These are phyloP conservation scores for Fistulifera pelliculosa DNA, from an alignment of 108 stramenopile genomes.

Conservation along the genomic window DNA sequence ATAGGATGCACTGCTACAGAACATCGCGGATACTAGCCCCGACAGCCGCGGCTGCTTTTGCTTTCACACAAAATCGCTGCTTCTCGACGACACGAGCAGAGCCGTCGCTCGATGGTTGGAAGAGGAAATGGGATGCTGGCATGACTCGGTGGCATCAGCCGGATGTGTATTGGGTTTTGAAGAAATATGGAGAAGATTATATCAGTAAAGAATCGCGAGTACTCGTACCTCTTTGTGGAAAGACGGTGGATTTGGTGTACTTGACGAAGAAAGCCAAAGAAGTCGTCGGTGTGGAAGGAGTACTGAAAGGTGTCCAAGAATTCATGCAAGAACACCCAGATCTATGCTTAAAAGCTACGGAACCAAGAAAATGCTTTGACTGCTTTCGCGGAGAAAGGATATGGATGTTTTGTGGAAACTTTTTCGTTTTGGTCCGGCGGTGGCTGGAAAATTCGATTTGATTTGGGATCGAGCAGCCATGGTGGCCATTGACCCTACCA, in stretches of 20 bases:
- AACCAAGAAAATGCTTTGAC: slow-evolving; percentile 13
- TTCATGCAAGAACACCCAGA: slow-evolving; percentile 60
- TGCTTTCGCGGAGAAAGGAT: slow-evolving; percentile 33
- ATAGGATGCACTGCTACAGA: too few relatives aligned
- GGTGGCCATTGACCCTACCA: slow-evolving; percentile 64
- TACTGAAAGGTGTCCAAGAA: slow-evolving; percentile 56
- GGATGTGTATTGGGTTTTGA: too few relatives aligned
- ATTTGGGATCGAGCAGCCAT: slow-evolving; percentile 75
- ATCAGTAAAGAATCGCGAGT: slow-evolving; percentile 1
- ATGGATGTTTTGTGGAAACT: slow-evolving; percentile 51
- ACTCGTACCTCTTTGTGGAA: slow-evolving; percentile 82
- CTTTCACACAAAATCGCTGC: too few relatives aligned
- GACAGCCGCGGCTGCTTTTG: too few relatives aligned
- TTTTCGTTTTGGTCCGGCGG: slow-evolving; percentile 43
- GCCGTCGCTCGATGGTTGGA: too few relatives aligned
- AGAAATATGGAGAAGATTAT: too few relatives aligned
- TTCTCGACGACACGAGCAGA: too few relatives aligned
- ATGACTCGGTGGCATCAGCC: too few relatives aligned
- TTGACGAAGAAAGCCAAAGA: slow-evolving; percentile 29
- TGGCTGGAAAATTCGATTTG: slow-evolving; percentile 31
- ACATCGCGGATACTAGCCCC: too few relatives aligned
- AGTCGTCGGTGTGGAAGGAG: slow-evolving; percentile 73
- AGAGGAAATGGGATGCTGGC: too few relatives aligned
- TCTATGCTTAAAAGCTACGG: slow-evolving; percentile 16
- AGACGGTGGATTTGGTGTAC: slow-evolving; percentile 72